Conservation (phyloP, 176 grass and related monocot species). For the Chloris gayana region DNA sequence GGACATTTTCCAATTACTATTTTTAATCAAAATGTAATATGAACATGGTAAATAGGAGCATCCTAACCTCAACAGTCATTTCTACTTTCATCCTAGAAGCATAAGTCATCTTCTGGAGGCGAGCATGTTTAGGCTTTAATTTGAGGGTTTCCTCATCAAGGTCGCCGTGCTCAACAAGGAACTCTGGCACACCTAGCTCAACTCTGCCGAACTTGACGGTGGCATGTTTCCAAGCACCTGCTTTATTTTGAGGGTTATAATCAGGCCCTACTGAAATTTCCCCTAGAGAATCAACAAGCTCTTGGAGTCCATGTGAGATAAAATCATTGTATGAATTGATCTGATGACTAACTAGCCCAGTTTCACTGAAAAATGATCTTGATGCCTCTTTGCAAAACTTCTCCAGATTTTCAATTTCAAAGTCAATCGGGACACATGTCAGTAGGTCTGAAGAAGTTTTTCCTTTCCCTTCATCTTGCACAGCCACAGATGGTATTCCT, state of each 20-base stretch:
- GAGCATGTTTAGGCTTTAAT: slow-evolving; percentile 74
- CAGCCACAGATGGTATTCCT: slow-evolving; percentile 11
- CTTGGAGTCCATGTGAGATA: slow-evolving; percentile 67
- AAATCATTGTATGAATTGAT: slow-evolving; percentile 85
- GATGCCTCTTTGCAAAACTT: slow-evolving; percentile 75
- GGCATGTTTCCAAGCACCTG: slow-evolving; percentile 58
- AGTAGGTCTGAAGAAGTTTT: not conserved
- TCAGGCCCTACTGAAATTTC: slow-evolving; percentile 69
- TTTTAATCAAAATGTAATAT: not conserved
- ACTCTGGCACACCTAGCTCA: slow-evolving; percentile 46
- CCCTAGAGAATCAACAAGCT: slow-evolving; percentile 65
- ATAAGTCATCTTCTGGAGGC: slow-evolving; percentile 90
- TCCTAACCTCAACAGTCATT: slow-evolving; percentile 68
- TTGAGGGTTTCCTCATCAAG: slow-evolving; percentile 44
- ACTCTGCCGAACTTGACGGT: slow-evolving; percentile 70
- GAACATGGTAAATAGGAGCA: not conserved
- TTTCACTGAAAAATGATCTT: slow-evolving; percentile 63
- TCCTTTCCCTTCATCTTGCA: slow-evolving; percentile 22
- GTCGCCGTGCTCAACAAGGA: slow-evolving; percentile 46
- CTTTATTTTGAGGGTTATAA: slow-evolving; percentile 78
- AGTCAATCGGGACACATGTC: slow-evolving; percentile 10
- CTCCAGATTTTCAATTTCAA: slow-evolving; percentile 52
- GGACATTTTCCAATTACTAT: not conserved
- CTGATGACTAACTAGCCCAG: slow-evolving; percentile 66
- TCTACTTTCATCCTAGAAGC: slow-evolving; percentile 60